Base-by-base conservation (phyloP, 2,329 filamentous ascomycete genomes). In the Cyphellophora europaea region DNA sequence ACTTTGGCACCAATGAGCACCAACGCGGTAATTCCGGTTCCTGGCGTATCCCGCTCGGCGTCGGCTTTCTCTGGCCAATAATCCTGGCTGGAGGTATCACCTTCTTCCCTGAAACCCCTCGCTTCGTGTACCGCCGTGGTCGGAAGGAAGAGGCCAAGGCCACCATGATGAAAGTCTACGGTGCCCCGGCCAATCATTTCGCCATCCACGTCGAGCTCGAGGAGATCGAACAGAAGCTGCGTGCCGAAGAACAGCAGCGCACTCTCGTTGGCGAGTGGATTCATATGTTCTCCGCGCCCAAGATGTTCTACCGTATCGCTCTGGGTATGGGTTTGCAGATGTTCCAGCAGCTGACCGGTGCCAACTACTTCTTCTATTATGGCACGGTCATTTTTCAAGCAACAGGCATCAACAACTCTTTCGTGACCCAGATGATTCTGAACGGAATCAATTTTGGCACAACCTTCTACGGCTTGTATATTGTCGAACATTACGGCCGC, bases 381-480 rank as follows among this genome's bases (percentile, higher is more conserved):
- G 65, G 65, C 27, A 66, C 63, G 6, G 73, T 71, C 6, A 72
- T 85, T 49, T 86, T 87, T 55, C 44, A 69, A 37, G 40, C 36
- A 5, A 63, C 81, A 15, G 80, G 80, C 47, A 85, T 93, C 52
- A 50, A 57, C 43, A 79, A 93, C 67, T 69, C 74, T 27, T 93
- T 93, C 72, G 59, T 91, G 49, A 86, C 89, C 54, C 81, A 78
- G 40, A 71, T 93, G 55, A 73, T 93, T 64, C 88, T 85, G 58
- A 91, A 82, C 44, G 73, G 91, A 33, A 83, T 93, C 67, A 93
- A 93, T 65, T 83, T 91, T 43, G 71, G 63, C 61, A 88, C 82
- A 25, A 93, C 87, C 1, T 86, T 86, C 2, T 60, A 93, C 51
- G 91, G 86, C 23, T 93, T 93, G 74, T 93, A 72, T 65, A 79